Percentiles rank a stretch among this genome's conserved stretches.
Evolutionary conservation across 1,284 basidiomycete genomes (phyloP).

Genomic region (Paramarasmius palmivorus): DNA sequence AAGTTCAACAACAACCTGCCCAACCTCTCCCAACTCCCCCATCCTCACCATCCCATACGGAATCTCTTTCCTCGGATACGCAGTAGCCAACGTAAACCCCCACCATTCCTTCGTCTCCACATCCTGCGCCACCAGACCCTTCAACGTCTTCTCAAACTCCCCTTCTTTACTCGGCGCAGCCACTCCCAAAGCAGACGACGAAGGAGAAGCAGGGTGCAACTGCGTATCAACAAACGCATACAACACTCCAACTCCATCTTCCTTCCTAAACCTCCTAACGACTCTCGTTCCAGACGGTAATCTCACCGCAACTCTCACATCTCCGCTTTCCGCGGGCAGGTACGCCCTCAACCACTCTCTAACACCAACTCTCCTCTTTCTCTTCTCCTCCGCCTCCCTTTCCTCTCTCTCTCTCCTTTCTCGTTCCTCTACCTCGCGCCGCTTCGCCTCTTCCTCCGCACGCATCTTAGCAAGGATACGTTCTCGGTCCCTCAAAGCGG

Average conservation of each 20-base stretch:
- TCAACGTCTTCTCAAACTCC: neutral
- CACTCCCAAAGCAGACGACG: too few relatives aligned
- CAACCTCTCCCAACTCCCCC: slow-evolving; percentile 54
- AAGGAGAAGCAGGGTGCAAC: slow-evolving; percentile 31
- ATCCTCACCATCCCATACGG: slow-evolving; percentile 48
- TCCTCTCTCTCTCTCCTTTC: slow-evolving; percentile 27
- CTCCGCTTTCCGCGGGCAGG: slow-evolving; percentile 22
- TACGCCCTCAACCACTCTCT: slow-evolving; percentile 6
- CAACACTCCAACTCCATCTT: slow-evolving; percentile 56
- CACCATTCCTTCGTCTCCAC: slow-evolving; percentile 58
- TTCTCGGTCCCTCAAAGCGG: slow-evolving; percentile 70
- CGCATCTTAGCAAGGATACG: slow-evolving; percentile 55
- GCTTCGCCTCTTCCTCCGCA: slow-evolving; percentile 42
- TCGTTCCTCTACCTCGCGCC: slow-evolving; percentile 27
- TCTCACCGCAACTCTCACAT: slow-evolving; percentile 63
- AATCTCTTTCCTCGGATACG: slow-evolving; percentile 73
- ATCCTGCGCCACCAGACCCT: slow-evolving; percentile 33
- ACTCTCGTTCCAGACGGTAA: slow-evolving; percentile 65
- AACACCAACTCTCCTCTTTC: slow-evolving; percentile 38
- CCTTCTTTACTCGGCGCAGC: too few relatives aligned
- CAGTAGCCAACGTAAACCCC: slow-evolving; percentile 68
- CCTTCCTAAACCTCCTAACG: slow-evolving; percentile 54
- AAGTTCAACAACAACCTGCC: slow-evolving; percentile 72
- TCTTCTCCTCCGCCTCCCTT: too few relatives aligned
- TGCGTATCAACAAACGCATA: slow-evolving; percentile 71